Percentiles rank a stretch among this genome's conserved stretches.
phyloP scores from a whole-genome alignment of 306 rosid species.

The Vicia faba region DNA sequence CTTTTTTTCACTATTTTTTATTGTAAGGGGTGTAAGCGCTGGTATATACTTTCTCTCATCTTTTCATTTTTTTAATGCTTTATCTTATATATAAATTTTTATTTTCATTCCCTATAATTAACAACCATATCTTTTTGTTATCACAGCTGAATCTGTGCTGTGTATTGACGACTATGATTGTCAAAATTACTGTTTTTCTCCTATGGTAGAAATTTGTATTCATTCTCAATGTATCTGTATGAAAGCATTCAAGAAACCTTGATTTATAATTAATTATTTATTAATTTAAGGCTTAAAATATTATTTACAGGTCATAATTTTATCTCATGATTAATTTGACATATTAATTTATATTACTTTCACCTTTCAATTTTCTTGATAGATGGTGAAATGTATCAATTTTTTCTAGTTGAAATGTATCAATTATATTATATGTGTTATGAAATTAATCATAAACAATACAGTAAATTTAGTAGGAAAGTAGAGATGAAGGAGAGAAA shows the following conservation, averaged over 20 bases:
- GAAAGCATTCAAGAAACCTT: not conserved
- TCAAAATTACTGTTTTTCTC: not conserved
- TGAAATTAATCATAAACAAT: too few relatives aligned
- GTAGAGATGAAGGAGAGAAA: too few relatives aligned
- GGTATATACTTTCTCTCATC: not conserved
- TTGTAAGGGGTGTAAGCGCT: not conserved
- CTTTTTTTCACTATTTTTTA: not conserved
- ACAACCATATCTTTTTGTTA: not conserved
- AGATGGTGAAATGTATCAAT: too few relatives aligned
- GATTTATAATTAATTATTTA: not conserved
- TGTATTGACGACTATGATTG: not conserved
- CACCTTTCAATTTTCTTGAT: too few relatives aligned
- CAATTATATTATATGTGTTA: too few relatives aligned
- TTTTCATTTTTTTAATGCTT: not conserved
- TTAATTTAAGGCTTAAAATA: not conserved
- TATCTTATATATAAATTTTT: not conserved
- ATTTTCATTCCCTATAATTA: not conserved
- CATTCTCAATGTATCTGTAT: not conserved
- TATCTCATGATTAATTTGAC: not conserved
- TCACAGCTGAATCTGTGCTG: not conserved
- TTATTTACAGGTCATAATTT: not conserved
- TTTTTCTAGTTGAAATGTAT: too few relatives aligned
- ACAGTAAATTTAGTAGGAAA: too few relatives aligned
- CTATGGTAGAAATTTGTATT: not conserved
- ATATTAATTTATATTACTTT: too few relatives aligned